phyloP scores from a whole-genome alignment of 2,329 filamentous ascomycete genomes.

The Fonsecaea pedrosoi region DNA sequence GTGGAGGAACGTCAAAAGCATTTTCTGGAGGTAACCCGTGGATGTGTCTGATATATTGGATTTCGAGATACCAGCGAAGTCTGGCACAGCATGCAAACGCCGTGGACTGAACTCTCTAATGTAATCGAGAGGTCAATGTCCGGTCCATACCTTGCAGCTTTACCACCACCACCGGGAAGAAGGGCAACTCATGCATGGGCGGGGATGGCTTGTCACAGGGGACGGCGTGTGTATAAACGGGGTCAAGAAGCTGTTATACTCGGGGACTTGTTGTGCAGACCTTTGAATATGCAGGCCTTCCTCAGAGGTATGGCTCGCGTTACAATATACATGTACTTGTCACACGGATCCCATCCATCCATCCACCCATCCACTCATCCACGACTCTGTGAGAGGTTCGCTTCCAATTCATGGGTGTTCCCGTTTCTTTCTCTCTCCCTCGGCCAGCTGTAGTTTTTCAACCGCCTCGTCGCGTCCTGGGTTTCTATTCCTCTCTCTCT shows the following conservation, averaged over 20 bases:
- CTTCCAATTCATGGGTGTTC: too few species aligned
- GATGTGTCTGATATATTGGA: not conserved
- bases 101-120: not conserved
- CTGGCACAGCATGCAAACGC: not conserved
- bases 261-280: not conserved
- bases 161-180: not conserved
- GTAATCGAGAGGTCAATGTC: not conserved
- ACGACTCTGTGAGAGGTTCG: too few species aligned
- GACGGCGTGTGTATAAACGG: not conserved
- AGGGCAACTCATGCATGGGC: not conserved
- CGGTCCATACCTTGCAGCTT: not conserved
- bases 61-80: not conserved
- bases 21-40: not conserved
- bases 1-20: not conserved
- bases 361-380: too few species aligned
- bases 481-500: too few species aligned
- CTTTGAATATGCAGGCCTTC: not conserved
- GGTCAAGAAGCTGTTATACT: not conserved
- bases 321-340: not conserved
- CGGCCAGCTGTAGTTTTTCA: too few species aligned
- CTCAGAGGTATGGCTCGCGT: not conserved
- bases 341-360: not conserved
- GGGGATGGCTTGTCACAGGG: not conserved
- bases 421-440: too few species aligned
- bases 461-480: too few species aligned